Conservation (phyloP, 176 grass and related monocot species). For the Lolium perenne region DNA sequence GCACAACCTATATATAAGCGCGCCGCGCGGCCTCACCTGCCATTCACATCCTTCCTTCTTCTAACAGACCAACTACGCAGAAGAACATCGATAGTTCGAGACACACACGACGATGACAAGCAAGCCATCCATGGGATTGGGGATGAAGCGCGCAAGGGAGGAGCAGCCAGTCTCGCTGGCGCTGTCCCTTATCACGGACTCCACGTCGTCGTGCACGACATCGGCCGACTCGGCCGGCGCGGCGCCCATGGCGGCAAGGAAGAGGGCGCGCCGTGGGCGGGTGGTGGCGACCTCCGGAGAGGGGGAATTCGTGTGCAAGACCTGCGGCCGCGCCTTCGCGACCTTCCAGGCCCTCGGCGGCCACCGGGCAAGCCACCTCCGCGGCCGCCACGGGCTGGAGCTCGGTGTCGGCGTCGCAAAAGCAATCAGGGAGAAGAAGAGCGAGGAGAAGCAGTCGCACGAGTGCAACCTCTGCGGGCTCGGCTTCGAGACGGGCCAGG, state of each 20-base stretch:
- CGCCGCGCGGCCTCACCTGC: neutral
- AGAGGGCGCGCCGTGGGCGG: neutral
- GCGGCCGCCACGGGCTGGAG: constrained; percentile 45
- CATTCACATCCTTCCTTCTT: neutral
- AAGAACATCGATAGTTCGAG: neutral
- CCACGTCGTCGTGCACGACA: neutral
- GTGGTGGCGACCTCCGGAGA: constrained; percentile 11
- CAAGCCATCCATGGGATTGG: neutral
- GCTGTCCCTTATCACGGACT: neutral
- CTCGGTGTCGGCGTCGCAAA: constrained; percentile 45
- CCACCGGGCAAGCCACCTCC: constrained; percentile 66
- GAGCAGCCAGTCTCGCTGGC: neutral
- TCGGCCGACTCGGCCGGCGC: neutral
- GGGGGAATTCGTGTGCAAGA: constrained; percentile 63
- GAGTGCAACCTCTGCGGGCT: constrained; percentile 68
- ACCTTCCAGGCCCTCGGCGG: constrained; percentile 72
- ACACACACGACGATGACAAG: neutral
- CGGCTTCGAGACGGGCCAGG: constrained; percentile 65
- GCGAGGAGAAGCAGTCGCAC: neutral
- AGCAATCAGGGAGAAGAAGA: neutral
- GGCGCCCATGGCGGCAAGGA: neutral
- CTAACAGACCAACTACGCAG: neutral
- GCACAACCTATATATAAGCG: neutral
- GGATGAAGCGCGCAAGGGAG: neutral
- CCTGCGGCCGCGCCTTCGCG: constrained; percentile 53